Conservation (phyloP, 2,329 filamentous ascomycete species). For the Aspergillus sergii region DNA sequence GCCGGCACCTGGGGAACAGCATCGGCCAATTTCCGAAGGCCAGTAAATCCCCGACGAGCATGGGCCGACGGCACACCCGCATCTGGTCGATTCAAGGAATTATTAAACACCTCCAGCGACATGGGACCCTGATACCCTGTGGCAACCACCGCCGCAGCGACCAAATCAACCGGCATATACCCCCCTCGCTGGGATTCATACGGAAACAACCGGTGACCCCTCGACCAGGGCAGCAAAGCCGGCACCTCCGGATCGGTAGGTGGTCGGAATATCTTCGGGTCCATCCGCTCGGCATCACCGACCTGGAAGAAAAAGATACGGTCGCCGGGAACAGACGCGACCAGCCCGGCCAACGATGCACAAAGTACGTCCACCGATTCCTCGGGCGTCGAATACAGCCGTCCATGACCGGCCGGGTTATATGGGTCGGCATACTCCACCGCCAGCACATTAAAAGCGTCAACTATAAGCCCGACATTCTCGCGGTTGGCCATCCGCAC, state of each 20-base stretch:
- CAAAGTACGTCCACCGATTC: slow-evolving; percentile 30
- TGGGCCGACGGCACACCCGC: slow-evolving; percentile 23
- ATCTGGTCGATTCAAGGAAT: slow-evolving; percentile 27
- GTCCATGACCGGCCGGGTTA: slow-evolving; percentile 32
- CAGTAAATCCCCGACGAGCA: slow-evolving; percentile 28
- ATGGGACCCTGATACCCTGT: slow-evolving; percentile 36
- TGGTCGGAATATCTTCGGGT: slow-evolving; percentile 24
- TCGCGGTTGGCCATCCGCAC: slow-evolving; percentile 34
- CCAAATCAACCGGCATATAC: slow-evolving; percentile 37
- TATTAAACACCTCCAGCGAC: slow-evolving; percentile 38
- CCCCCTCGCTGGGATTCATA: slow-evolving; percentile 28
- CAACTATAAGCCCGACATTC: slow-evolving; percentile 37
- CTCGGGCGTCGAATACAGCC: slow-evolving; percentile 28
- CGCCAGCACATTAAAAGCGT: slow-evolving; percentile 36
- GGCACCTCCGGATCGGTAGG: slow-evolving; percentile 27
- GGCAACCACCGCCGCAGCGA: slow-evolving; percentile 33
- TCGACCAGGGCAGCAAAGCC: slow-evolving; percentile 34
- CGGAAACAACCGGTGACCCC: slow-evolving; percentile 34
- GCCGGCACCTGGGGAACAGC: slow-evolving; percentile 20
- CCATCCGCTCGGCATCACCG: slow-evolving; percentile 33
- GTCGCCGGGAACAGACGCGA: slow-evolving; percentile 31
- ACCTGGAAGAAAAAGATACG: slow-evolving; percentile 38
- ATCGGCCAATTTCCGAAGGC: slow-evolving; percentile 22
- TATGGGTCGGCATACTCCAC: slow-evolving; percentile 38
- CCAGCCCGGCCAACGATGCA: slow-evolving; percentile 28